phyloP scores from a whole-genome alignment of 2,329 filamentous ascomycete species.

The Cytospora schulzeri region DNA sequence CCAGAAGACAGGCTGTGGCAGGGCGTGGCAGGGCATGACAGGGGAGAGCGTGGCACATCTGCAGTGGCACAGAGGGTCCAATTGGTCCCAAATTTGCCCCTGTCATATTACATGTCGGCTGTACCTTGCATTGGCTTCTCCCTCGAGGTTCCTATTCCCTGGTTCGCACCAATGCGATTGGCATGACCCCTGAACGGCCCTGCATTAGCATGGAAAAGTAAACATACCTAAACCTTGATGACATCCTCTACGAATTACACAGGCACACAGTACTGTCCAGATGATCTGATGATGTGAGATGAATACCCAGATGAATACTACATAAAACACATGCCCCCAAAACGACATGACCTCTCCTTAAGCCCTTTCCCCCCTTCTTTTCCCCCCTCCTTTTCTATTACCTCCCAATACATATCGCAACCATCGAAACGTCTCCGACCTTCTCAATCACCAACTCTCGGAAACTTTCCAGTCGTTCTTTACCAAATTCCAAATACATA shows the following conservation, averaged over 20 bases:
- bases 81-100: constrained; percentile 21
- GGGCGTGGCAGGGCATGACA: too few species aligned
- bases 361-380: background rate
- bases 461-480: constrained; percentile 10
- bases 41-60: too few species aligned
- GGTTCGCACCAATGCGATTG: constrained; percentile 6
- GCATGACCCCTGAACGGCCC: constrained; percentile 15
- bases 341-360: constrained; percentile 8
- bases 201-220: constrained; percentile 7
- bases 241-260: background rate
- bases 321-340: constrained; percentile 23
- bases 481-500: constrained; percentile 10
- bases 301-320: background rate
- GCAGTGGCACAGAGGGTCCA: constrained; percentile 20
- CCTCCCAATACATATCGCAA: too few species aligned
- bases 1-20: background rate
- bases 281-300: background rate
- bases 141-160: background rate
- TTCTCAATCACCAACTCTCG: background rate
- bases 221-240: background rate
- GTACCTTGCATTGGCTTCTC: constrained; percentile 11
- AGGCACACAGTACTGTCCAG: too few species aligned
- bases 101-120: constrained; percentile 14
- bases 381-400: background rate
- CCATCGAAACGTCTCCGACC: constrained; percentile 5